Base-by-base conservation (phyloP, 1,139 yeast species). In the Diutina neorugosa region DNA sequence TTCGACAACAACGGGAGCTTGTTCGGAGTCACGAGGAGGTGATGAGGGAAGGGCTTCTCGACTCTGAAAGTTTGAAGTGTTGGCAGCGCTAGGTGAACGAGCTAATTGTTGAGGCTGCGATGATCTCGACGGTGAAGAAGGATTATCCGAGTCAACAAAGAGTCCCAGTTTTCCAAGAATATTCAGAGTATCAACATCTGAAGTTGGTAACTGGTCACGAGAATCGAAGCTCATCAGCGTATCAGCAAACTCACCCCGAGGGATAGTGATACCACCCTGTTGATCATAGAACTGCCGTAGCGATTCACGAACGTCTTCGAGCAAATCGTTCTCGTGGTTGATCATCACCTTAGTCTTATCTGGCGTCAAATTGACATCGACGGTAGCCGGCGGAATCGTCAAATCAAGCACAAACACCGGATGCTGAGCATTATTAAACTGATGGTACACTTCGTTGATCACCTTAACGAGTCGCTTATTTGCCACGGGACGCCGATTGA, bases 331-430 rank as follows among this genome's bases (percentile, higher is more conserved):
- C 63, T 91, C 97, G 56, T 81, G 74, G 54, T 85, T 91, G 1
- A 93, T 63, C 59, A 88, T 63, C 2, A 93, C 73, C 2, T 81
- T 78, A 51, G 94, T 71, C 63, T 93, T 93, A 63, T 93, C 97
- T 0, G 98, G 98, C 0, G 96, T 83, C 1, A 94, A 85, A 65
- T 93, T 93, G 19, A 93, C 76, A 67, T 93, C 99, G 42, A 87
- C 65, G 21, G 73, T 69, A 21, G 65, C 62, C 0, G 85, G 73
- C 49, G 77, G 74, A 12, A 89, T 65, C 9, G 63, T 62, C 41
- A 93, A 60, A 64, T 94, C 76, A 2, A 88, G 62, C 1, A 90
- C 70, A 53, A 86, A 73, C n/a, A 81, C 78, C 0, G 98, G 98
- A 54, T 64, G 75, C 62, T 90, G 96, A 4, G 82, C 73, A 59